Percentiles rank a stretch among this genome's conserved stretches.
These are phyloP conservation scores for Lactarius trivialis DNA, from an alignment of 768 basidiomycete genomes.

Conservation along the genomic window DNA sequence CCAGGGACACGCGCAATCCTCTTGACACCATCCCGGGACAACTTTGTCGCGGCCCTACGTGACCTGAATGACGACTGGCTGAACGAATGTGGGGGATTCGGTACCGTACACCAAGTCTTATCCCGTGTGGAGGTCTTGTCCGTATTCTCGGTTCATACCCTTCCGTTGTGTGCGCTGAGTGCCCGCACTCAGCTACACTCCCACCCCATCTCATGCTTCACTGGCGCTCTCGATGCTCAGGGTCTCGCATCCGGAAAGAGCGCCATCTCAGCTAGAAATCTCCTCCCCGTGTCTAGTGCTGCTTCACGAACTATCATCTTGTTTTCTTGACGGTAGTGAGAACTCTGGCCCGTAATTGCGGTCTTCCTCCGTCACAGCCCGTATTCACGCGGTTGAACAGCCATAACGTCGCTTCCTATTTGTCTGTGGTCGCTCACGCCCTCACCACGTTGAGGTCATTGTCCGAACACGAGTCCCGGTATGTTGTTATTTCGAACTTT, in stretches of 20 bases:
- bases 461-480: constrained; percentile 15
- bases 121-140: constrained; percentile 46
- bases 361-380: background rate
- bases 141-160: constrained; percentile 25
- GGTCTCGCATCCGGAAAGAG: background rate
- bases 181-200: constrained; percentile 13
- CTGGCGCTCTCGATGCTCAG: constrained; percentile 21
- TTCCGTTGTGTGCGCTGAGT: background rate
- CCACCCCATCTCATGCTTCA: constrained; percentile 12
- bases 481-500: background rate
- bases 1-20: constrained; percentile 38
- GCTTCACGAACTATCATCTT: constrained; percentile 22
- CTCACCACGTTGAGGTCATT: background rate
- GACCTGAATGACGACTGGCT: constrained; percentile 45
- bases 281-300: constrained; percentile 15
- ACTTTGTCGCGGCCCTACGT: constrained; percentile 37
- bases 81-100: constrained; percentile 28
- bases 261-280: background rate
- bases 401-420: constrained; percentile 14
- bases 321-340: constrained; percentile 16
- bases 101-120: constrained; percentile 24
- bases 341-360: background rate
- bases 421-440: constrained; percentile 19
- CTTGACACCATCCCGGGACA: constrained; percentile 47
- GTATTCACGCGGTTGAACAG: constrained; percentile 4